Evolutionary conservation across 352 stramenopile species (phyloP).

Genomic region (Pythium aquatile): DNA sequence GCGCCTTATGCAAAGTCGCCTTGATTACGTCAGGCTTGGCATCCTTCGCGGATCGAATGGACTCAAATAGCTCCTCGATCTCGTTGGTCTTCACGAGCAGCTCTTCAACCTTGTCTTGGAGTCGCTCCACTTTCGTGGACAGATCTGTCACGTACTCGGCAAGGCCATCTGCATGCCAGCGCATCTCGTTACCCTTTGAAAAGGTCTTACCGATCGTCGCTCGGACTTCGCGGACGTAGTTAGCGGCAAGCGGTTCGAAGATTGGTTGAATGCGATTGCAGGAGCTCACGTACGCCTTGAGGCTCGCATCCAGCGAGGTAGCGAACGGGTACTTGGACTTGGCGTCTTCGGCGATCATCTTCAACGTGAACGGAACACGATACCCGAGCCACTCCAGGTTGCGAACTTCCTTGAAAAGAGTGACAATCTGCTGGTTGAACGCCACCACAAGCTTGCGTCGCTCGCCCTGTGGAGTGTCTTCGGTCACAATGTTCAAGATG

Average conservation of each 20-base stretch:
- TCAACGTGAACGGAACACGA: conserved; percentile 93
- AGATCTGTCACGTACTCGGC: conserved; percentile 88
- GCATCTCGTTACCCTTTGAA: conserved; percentile 86
- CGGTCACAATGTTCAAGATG: conserved; percentile 87
- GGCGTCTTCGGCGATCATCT: conserved; percentile 96
- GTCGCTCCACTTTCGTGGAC: conserved; percentile 91
- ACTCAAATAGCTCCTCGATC: conserved; percentile 91
- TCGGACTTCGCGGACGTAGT: conserved; percentile 80
- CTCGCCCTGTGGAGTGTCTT: conserved; percentile 68
- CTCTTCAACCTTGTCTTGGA: conserved; percentile 99
- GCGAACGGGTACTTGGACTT: conserved; percentile 96
- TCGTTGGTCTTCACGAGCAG: conserved; percentile 91
- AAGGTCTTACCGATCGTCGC: conserved; percentile 89
- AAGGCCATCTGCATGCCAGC: conserved; percentile 85
- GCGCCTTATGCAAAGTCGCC: conserved; percentile 81
- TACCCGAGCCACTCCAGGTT: conserved; percentile 99
- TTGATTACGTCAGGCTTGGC: conserved; percentile 49
- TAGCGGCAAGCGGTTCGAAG: conserved; percentile 73
- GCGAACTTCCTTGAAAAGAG: conserved; percentile 98
- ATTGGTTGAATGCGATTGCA: conserved; percentile 80
- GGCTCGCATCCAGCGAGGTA: conserved; percentile 95
- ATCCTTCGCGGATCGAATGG: conserved; percentile 58
- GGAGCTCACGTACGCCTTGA: conserved; percentile 92
- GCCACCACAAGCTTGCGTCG: conserved; percentile 81
- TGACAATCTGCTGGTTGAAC: conserved; percentile 98